Conservation (phyloP, 2,329 filamentous ascomycete genomes). For the Aspergillus tubingensis region DNA sequence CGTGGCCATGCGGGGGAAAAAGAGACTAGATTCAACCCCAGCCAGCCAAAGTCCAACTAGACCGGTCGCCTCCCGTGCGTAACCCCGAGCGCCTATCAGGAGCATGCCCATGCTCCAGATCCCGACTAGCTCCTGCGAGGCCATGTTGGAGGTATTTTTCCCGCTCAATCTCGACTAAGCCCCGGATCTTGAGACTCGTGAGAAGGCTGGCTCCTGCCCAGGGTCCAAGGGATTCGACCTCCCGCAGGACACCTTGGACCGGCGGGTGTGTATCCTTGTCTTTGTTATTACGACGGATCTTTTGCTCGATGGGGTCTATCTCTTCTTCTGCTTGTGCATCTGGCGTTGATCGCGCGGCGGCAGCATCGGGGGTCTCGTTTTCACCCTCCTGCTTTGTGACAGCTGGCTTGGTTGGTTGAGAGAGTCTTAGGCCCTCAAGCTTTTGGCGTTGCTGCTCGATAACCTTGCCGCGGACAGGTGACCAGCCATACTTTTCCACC, state of each 20-base stretch:
- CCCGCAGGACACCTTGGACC: constrained; percentile 47
- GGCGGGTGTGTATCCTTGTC: constrained; percentile 32
- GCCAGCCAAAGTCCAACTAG: constrained; percentile 52
- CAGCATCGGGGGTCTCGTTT: constrained; percentile 19
- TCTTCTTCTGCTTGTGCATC: constrained; percentile 23
- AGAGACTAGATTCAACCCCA: constrained; percentile 39
- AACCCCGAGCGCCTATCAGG: constrained; percentile 44
- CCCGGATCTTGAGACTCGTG: constrained; percentile 60
- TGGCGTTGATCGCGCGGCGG: constrained; percentile 20
- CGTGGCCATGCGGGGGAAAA: not conserved
- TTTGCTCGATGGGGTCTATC: constrained; percentile 49
- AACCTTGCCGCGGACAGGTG: constrained; percentile 70
- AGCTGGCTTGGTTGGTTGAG: constrained; percentile 15
- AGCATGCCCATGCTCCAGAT: constrained; percentile 39
- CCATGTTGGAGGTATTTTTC: constrained; percentile 61
- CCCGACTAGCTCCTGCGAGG: constrained; percentile 48
- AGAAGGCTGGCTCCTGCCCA: constrained; percentile 67
- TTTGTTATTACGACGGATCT: constrained; percentile 41
- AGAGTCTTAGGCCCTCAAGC: constrained; percentile 40
- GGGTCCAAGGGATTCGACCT: constrained; percentile 62
- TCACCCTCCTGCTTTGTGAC: not conserved
- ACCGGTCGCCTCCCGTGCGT: constrained; percentile 45
- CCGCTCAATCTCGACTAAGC: constrained; percentile 64
- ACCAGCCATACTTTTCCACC: constrained; percentile 72
- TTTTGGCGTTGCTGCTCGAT: constrained; percentile 53